Evolutionary conservation across 1,284 basidiomycete genomes (phyloP), one percentile per base, ranked within the genome.

Genomic region (Leccinum pachyderme): DNA sequence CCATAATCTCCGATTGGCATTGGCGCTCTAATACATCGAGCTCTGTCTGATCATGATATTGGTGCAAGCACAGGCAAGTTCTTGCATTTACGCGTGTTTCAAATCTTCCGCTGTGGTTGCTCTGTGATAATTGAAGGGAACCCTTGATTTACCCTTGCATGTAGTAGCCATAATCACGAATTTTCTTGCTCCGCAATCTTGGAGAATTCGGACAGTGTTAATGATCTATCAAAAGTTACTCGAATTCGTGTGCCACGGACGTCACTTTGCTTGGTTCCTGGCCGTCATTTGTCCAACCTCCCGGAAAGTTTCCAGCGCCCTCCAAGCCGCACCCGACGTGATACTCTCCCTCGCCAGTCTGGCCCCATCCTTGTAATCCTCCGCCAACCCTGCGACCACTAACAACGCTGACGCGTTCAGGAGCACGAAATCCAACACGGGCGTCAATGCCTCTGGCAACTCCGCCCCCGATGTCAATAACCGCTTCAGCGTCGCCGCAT

Each of bases 331-430:
- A 2, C 94, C 93, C 27, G 82, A 83, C 31, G 74, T 74, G 22
- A 96, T 75, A 56, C 88, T 88, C 71, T 89, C 79, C 64, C 80
- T 74, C n/a, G 93, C 93, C 60, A 91, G 64, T 54, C 72, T 71
- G 0, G 90, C 86, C 2, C 92, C 94, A 24, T 93, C 82, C 66
- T 81, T 81, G 67, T 83, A 90, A 66, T 86, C 81, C 35, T 69
- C 68, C 15, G 87, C 91, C 41, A 87, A 59, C 2, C 92, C 93
- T 2, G 90, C 84, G 4, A 96, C 83, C 22, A 93, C 83, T 41
- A 97, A 74, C 51, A 96, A 70, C 7, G 92, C 93, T 6, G 91
- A 83, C 1, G 93, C 82, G 65, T 96, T 96, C 72, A 96, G 73
- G 53, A 94, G 73, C 55, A 96, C 91, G 67, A 94, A 96, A 65